Evolutionary conservation across 2,329 filamentous ascomycete genomes (phyloP), one percentile per base, ranked within the genome.

Genomic region (Alternaria novae-zelandiae): DNA sequence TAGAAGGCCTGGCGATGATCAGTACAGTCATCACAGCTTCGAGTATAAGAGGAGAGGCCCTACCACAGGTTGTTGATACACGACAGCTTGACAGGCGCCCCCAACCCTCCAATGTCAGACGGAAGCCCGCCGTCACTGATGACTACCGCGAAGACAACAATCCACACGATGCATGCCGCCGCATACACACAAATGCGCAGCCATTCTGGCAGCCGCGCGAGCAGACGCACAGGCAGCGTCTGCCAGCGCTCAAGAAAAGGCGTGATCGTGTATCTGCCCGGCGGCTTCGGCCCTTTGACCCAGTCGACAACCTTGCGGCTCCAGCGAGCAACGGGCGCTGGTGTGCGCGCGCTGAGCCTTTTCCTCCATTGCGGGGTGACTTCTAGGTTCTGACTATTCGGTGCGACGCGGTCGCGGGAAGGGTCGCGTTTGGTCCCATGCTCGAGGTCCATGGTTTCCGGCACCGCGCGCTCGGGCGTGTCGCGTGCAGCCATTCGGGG

Each of bases 41-140:
- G 15, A 7, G 20, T 11, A 8, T 51, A n/a, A 25, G 20, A n/a
- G 8, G 20, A 9, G 9, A 41, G 7, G 44, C 61, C 74, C 12
- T 83, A 85, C 91, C 91, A 96, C 74, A 91, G 91, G 8, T 87
- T 86, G 51, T 86, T 83, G 15, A 86, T 86, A 77, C 92, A 96
- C 13, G 87, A 83, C 56, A 95, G 86, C 63, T 85, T 83, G 50
- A 86, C 83, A 0, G 91, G 91, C 50, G 82, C 82, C n/a, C 91
- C 91, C 82, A 89, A 91, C 46, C 87, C 89, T n/a, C 84, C 85
- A 55, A 94, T 86, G 67, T 91, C 86, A 23, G 84, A 73, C 2
- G 83, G 79, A 54, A 83, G 79, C 15, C 86, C 84, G 54, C 88
- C 89, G 59, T 86, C 83, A 68, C 88, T 86, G 78, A 92, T 86